Evolutionary conservation across 257 asterid species (phyloP).

Genomic region (Fraxinus cuspidata): DNA sequence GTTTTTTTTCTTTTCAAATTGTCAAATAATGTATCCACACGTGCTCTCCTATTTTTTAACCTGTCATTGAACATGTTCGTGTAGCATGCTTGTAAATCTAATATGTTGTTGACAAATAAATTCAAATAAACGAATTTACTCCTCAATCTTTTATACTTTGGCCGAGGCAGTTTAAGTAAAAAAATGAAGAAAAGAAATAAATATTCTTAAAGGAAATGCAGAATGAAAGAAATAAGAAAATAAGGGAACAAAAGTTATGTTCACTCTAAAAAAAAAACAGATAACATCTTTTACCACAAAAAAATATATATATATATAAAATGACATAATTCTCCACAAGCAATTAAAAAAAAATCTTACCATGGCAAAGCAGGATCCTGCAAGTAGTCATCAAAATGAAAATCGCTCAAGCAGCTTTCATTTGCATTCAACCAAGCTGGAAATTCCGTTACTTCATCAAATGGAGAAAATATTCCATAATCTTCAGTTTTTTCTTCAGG

Average conservation of each 20-base stretch:
- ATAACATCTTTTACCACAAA: conserved; percentile 16
- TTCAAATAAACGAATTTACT: background rate
- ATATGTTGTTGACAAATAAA: background rate
- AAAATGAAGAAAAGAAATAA: background rate
- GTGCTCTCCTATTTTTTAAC: too few relatives aligned
- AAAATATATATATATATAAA: too few relatives aligned
- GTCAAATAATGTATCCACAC: too few relatives aligned
- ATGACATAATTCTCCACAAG: background rate
- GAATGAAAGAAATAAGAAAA: background rate
- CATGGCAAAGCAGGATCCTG: conserved; percentile 88
- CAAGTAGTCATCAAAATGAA: conserved; percentile 56
- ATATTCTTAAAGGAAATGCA: background rate
- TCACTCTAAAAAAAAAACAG: conserved; percentile 8
- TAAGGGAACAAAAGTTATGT: background rate
- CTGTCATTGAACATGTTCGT: too few relatives aligned
- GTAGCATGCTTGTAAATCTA: too few relatives aligned
- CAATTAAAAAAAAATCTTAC: conserved; percentile 41
- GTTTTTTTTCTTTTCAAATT: too few relatives aligned
- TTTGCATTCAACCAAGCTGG: conserved; percentile 81
- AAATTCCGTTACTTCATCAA: conserved; percentile 80
- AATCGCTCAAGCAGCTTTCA: conserved; percentile 57
- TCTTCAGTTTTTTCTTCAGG: conserved; percentile 40
- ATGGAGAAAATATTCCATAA: conserved; percentile 48
- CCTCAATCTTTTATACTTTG: background rate
- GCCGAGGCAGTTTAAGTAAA: background rate